Conservation (phyloP, 2,329 filamentous ascomycete species). For the Chrysosphaeria jannelii region DNA sequence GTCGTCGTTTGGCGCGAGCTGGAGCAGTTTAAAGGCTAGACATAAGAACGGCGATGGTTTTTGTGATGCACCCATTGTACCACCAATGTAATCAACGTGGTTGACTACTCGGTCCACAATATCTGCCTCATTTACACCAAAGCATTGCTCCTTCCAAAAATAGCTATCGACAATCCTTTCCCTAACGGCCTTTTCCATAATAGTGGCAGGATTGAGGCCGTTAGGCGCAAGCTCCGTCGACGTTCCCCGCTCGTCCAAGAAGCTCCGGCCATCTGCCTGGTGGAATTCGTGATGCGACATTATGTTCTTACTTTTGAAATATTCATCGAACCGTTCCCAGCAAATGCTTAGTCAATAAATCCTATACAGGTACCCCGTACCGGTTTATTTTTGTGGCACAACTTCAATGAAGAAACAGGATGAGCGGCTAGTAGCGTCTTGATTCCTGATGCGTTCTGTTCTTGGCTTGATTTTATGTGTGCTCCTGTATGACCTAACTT, state of each 20-base stretch:
- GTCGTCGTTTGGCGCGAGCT: conserved; percentile 53
- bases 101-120: conserved; percentile 74
- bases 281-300: conserved; percentile 12
- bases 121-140: conserved; percentile 61
- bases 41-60: conserved; percentile 83
- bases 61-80: conserved; percentile 59
- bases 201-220: conserved; percentile 77
- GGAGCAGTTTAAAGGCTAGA: conserved; percentile 76
- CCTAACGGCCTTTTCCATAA: conserved; percentile 83
- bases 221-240: conserved; percentile 45
- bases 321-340: too few species aligned
- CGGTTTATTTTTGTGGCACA: not conserved
- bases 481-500: not conserved
- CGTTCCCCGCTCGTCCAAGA: conserved; percentile 79
- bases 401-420: not conserved
- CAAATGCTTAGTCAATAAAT: too few species aligned
- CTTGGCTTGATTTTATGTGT: too few species aligned
- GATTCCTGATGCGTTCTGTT: too few species aligned
- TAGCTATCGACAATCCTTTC: conserved; percentile 88
- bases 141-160: conserved; percentile 98
- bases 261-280: conserved; percentile 49
- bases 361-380: not conserved
- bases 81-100: conserved; percentile 54
- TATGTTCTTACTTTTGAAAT: conserved; percentile 1
- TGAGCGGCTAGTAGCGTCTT: too few species aligned